Evolutionary conservation across 1,284 basidiomycete genomes (phyloP), one percentile per base, ranked within the genome.

Genomic region (Uromyces viciae-fabae): DNA sequence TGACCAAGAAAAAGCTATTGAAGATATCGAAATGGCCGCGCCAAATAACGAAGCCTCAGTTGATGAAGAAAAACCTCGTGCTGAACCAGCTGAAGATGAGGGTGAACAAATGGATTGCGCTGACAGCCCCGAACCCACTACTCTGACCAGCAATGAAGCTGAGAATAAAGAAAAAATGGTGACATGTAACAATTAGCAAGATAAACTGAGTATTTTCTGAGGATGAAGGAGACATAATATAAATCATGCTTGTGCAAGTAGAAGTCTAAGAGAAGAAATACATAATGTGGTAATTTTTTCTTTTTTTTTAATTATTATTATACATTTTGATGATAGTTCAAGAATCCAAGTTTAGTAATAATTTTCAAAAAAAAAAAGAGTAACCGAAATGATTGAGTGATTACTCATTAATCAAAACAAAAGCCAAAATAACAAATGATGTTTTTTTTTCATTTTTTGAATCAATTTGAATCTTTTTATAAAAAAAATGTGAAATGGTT

Each of bases 71-170:
- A 52, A 68, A 40, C 28, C 38, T 4, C n/a, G 40, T 15, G 40
- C 71, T 31, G 14, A 3, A 36, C 43, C 49, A 31, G 19, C 3
- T 22, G 49, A 73, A 2, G 36, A 73, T 56, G 71, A 73, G 0
- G 52, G 25, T 31, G 49, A 73, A 38, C 71, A 73, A 19, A 73
- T 73, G 71, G 71, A 73, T 40, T 73, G 71, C 31, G 36, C 43
- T 33, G 49, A 49, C 25, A 73, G 42, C 3, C 71, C 71, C 11
- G 71, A 73, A 49, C 46, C 71, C 3, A 2, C 71, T 17, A 14
- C 31, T 25, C 43, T n/a, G 2, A 33, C 31, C 31, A 73, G 25
- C 8, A 54, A 9, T 22, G 3, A 33, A n/a, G 49, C 14, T n/a
- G n/a, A n/a, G 40, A 43, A 68, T 14, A n/a, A 68, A 68, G 40